Evolutionary conservation across 1,139 yeast genomes (phyloP), one percentile per base, ranked within the genome.

Genomic region (Hansenula lynferdii): DNA sequence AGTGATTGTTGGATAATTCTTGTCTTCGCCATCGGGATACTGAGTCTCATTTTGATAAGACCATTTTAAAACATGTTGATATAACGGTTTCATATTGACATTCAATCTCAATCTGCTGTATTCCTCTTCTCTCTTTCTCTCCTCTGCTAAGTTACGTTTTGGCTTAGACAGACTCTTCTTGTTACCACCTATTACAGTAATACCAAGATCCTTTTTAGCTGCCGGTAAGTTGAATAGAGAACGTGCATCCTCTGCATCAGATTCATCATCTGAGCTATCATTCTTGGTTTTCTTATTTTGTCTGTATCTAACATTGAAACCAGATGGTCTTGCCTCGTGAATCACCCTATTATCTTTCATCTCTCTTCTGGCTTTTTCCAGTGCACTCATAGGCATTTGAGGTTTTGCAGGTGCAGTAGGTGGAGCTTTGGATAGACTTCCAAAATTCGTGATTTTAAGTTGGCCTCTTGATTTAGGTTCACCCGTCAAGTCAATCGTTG

Each of bases 281-380:
- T 56, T 11, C 17, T 23, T 8, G 18, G 8, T 5, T 16, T 2
- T 47, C 56, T 19, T 55, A 23, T 55, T n/a, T 38, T 42, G 18
- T 16, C 43, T 45, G 34, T 50, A 51, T 10, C 37, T 43, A 11
- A 33, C 51, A 54, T 87, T 85, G 60, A 87, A 90, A 0, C 96
- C 97, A 1, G 95, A 77, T 0, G 90, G 85, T 37, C 96, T 69
- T 1, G 96, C 75, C 3, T 96, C 84, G 34, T 62, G 83, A 46
- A 64, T 56, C 37, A 54, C 65, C 48, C 61, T 14, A 12, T 31
- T n/a, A 2, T 16, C 50, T 33, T 60, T 60, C 29, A 72, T 53
- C 40, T 69, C 67, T 38, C 56, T 58, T 41, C 77, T 58, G 23
- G 70, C 67, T 1, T 68, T 57, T 23, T 70, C 76, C 35, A 45